Base-by-base conservation (phyloP, 2,329 filamentous ascomycete species). In the Alternaria sp. region DNA sequence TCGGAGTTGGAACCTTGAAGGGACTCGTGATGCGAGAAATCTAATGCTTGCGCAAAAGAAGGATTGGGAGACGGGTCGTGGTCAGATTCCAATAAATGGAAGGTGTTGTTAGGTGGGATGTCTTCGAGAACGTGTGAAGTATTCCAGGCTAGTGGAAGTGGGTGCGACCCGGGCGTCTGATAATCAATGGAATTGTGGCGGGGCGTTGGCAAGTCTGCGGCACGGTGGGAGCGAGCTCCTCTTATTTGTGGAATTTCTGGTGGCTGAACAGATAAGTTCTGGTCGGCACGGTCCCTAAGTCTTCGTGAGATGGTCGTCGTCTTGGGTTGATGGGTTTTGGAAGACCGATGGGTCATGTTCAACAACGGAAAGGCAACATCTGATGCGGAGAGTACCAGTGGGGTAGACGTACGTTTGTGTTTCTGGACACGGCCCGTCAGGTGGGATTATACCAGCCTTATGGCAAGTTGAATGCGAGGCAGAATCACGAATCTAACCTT, bases 261-360 rank as follows among this genome's bases (percentile, higher is more conserved):
- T 46, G 71, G 72, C 58, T 70, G 72, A 51, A 72, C 60, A 43
- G 73, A 71, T 20, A 76, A 49, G 54, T 68, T 63, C 52, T 70
- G 74, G 61, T 72, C 66, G 65, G 68, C 65, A 61, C 67, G 66
- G 59, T 70, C 72, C 68, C 75, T 78, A 59, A 69, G 66, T 66
- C 67, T 72, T 62, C 68, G 74, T 78, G 73, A 78, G 74, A 73
- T 73, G 61, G 70, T 74, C 55, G 68, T 68, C 44, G 69, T 66
- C 62, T 75, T 72, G 49, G 65, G 56, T 55, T 65, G 68, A 68
- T 67, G 64, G 59, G 56, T 63, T 67, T 70, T 68, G 49, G 66
- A 58, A 68, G 72, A 75, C 70, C 73, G 66, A 67, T 63, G 66
- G 76, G 74, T 77, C 75, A 76, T 76, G 66, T 66, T 74, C 68